Evolutionary conservation across 257 asterid species (phyloP).

Genomic region (Penstemon eatonii): DNA sequence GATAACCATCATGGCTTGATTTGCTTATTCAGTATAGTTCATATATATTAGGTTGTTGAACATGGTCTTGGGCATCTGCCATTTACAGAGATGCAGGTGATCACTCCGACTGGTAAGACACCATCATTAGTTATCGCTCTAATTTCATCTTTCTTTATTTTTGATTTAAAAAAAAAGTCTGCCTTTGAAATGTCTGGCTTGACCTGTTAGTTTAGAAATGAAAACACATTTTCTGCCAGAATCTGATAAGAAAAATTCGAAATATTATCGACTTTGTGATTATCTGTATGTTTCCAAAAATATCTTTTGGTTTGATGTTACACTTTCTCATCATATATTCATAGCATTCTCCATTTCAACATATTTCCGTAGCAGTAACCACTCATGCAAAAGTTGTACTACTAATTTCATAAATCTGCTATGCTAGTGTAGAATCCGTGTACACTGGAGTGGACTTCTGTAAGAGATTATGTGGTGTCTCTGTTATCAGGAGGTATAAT

Average conservation of each 20-base stretch:
- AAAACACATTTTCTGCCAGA: slow-evolving; percentile 1
- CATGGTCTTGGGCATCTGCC: slow-evolving; percentile 99
- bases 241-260: not conserved
- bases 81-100: slow-evolving; percentile 95
- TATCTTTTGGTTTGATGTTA: too few species aligned
- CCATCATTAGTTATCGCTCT: slow-evolving; percentile 24
- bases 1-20: slow-evolving; percentile 18
- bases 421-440: slow-evolving; percentile 67
- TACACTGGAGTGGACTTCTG: slow-evolving; percentile 98
- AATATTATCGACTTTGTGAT: too few species aligned
- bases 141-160: slow-evolving; percentile 13
- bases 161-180: not conserved
- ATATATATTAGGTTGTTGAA: slow-evolving; percentile 78
- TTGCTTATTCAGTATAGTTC: too few species aligned
- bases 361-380: too few species aligned
- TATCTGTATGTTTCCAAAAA: too few species aligned
- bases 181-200: slow-evolving; percentile 23
- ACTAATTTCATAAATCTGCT: not conserved
- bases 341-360: too few species aligned
- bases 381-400: too few species aligned
- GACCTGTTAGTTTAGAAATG: not conserved
- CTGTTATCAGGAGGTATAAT: slow-evolving; percentile 85
- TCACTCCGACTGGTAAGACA: slow-evolving; percentile 90
- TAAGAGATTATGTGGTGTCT: slow-evolving; percentile 94
- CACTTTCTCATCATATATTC: too few species aligned